These are phyloP conservation scores for Buxus sempervirens DNA, from an alignment of 164 flowering plant genomes.

Conservation along the genomic window DNA sequence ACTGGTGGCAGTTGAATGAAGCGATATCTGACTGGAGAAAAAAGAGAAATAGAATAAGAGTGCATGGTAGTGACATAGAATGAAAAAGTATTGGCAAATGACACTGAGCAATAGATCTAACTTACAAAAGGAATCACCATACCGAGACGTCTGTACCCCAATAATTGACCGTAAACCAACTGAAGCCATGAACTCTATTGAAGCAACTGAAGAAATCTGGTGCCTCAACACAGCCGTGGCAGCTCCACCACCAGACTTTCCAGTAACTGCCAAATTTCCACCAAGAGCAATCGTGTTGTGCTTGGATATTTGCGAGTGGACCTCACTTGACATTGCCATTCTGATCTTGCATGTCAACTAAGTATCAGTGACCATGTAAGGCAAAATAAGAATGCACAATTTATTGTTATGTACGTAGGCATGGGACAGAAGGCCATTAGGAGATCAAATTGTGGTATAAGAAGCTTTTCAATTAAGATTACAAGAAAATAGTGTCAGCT, in stretches of 20 bases:
- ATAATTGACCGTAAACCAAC: conserved; percentile 74
- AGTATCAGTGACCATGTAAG: too few relatives aligned
- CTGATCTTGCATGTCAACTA: too few relatives aligned
- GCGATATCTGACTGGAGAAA: conserved; percentile 56
- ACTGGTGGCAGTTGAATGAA: conserved; percentile 79
- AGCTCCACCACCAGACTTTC: conserved; percentile 68
- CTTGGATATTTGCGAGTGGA: conserved; percentile 85
- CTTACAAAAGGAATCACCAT: conserved; percentile 20
- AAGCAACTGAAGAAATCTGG: conserved; percentile 68
- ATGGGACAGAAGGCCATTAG: too few relatives aligned
- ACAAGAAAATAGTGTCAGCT: too few relatives aligned
- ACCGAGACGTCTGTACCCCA: conserved; percentile 82
- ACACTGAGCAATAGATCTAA: conserved; percentile 2
- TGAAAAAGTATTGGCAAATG: neutral
- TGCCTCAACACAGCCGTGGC: conserved; percentile 66
- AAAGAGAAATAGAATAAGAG: conserved; percentile 2
- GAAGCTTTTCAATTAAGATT: too few relatives aligned
- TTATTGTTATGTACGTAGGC: too few relatives aligned
- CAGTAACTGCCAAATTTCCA: conserved; percentile 74
- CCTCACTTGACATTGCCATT: conserved; percentile 83
- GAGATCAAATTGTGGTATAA: too few relatives aligned
- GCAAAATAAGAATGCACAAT: too few relatives aligned
- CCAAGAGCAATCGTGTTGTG: conserved; percentile 56
- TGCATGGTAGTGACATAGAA: neutral
- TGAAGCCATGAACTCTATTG: conserved; percentile 69